Conservation (phyloP, 2,329 filamentous ascomycete genomes). For the Ophiocordyceps camponoti-floridani region DNA sequence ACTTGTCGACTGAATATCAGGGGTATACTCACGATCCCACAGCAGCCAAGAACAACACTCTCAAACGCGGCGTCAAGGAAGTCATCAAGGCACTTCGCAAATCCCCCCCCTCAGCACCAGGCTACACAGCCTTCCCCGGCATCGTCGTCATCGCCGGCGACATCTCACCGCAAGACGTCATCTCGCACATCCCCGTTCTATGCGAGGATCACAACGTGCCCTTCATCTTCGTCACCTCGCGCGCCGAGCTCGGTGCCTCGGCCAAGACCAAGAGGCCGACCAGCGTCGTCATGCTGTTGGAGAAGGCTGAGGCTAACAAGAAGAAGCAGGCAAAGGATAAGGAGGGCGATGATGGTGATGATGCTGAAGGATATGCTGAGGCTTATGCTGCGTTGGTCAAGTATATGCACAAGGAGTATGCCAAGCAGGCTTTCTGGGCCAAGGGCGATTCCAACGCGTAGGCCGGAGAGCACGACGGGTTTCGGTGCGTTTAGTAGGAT, state of each 20-base stretch:
- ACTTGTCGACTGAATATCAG: background rate
- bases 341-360: conserved; percentile 24
- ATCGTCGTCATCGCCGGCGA: conserved; percentile 90
- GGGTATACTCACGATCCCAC: no score
- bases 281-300: conserved; percentile 79
- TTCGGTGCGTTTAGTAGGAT: background rate
- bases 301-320: conserved; percentile 27
- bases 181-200: conserved; percentile 90
- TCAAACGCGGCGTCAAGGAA: conserved; percentile 97
- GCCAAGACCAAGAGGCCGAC: conserved; percentile 93
- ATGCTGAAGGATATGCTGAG: conserved; percentile 42
- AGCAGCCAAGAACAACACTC: conserved; percentile 90
- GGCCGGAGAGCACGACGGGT: no score
- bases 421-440: conserved; percentile 35
- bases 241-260: conserved; percentile 84
- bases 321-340: conserved; percentile 25
- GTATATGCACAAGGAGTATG: conserved; percentile 46
- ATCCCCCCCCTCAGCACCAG: conserved; percentile 52
- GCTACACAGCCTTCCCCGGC: conserved; percentile 44
- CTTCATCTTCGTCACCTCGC: conserved; percentile 85
- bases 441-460: conserved; percentile 18
- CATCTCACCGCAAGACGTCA: conserved; percentile 97
- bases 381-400: conserved; percentile 47
- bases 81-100: conserved; percentile 97
- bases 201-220: conserved; percentile 97